phyloP scores from a whole-genome alignment of 768 basidiomycete genomes.

The Boletus patriciae region DNA sequence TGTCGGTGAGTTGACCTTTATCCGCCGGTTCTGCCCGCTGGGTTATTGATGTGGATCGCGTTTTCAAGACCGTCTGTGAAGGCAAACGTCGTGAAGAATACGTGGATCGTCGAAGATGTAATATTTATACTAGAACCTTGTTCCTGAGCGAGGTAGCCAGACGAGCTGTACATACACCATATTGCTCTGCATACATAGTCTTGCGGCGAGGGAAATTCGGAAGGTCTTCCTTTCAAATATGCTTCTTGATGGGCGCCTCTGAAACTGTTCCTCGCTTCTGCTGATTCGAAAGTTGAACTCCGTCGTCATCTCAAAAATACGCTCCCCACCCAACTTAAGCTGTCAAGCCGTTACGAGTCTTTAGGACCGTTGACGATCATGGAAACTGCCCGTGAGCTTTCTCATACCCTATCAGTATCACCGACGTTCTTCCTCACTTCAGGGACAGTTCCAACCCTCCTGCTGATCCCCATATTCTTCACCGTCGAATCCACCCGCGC shows the following conservation, averaged over 20 bases:
- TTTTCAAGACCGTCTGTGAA: slow-evolving; percentile 26
- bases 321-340: not conserved
- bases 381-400: not conserved
- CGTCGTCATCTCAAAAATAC: not conserved
- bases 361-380: not conserved
- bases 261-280: too few relatives aligned
- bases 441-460: slow-evolving; percentile 2
- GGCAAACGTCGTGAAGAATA: not conserved
- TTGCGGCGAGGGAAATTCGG: not conserved
- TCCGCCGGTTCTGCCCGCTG: not conserved
- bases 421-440: not conserved
- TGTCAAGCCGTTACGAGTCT: not conserved
- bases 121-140: slow-evolving; percentile 23
- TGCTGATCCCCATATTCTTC: slow-evolving; percentile 15
- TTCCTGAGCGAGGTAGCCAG: not conserved
- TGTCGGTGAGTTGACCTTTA: slow-evolving; percentile 40
- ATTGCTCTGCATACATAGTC: not conserved
- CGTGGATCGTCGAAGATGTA: slow-evolving; percentile 3
- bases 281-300: not conserved
- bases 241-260: slow-evolving; percentile 4
- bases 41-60: not conserved
- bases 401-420: too few relatives aligned
- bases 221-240: slow-evolving; percentile 4
- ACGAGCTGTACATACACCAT: slow-evolving; percentile 4
- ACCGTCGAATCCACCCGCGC: slow-evolving; percentile 6